These are phyloP conservation scores for Westerdykella aurantiaca DNA, from an alignment of 2,329 filamentous ascomycete genomes.

Conservation along the genomic window DNA sequence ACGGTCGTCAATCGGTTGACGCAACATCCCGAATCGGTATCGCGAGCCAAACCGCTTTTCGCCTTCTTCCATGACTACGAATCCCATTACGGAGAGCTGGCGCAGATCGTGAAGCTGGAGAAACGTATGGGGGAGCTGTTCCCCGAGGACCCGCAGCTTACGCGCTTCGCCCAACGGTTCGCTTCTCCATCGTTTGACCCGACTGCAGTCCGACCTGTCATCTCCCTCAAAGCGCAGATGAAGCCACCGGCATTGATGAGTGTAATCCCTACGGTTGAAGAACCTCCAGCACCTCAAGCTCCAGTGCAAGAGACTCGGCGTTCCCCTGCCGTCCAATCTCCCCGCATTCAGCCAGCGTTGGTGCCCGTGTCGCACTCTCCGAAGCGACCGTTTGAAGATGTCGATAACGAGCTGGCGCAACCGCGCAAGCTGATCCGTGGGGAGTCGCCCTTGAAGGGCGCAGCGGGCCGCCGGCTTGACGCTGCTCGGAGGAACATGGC, in stretches of 20 bases:
- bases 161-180: constrained; percentile 71
- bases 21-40: constrained; percentile 65
- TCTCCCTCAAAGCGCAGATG: constrained; percentile 75
- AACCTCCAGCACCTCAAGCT: constrained; percentile 15
- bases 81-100: constrained; percentile 85
- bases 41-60: constrained; percentile 79
- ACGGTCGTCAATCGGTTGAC: constrained; percentile 81
- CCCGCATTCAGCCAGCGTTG: constrained; percentile 20
- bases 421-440: constrained; percentile 82
- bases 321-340: constrained; percentile 28
- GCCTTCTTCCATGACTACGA: constrained; percentile 93
- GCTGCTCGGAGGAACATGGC: constrained; percentile 55
- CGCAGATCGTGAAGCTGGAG: constrained; percentile 85
- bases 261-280: constrained; percentile 26
- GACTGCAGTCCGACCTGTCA: constrained; percentile 70
- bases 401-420: constrained; percentile 69
- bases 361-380: constrained; percentile 36
- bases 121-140: constrained; percentile 91
- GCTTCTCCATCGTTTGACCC: constrained; percentile 67
- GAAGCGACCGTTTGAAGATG: constrained; percentile 47
- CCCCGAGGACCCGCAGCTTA: constrained; percentile 73
- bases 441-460: constrained; percentile 89
- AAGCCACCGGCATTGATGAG: constrained; percentile 39
- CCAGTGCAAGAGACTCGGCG: constrained; percentile 18
- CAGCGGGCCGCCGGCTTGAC: constrained; percentile 76